Base-by-base conservation (phyloP, 2,329 filamentous ascomycete genomes). In the Ophiostoma australiae region DNA sequence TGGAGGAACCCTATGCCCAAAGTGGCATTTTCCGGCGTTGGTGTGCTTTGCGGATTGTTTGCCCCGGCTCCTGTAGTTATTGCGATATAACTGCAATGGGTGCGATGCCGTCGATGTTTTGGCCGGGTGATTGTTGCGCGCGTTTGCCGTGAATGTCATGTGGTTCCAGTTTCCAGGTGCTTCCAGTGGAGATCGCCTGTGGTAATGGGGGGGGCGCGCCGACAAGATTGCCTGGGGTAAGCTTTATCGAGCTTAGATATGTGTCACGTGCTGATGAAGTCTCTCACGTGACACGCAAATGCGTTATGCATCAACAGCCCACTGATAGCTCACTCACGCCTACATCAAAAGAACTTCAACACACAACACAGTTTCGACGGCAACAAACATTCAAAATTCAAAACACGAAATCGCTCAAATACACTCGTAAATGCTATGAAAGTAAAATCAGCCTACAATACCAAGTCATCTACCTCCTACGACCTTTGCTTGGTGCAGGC, bases 401-500 rank as follows among this genome's bases (percentile, higher is more conserved):
- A 48, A 48, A 20, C 44, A 48, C n/a, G 4, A 58, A 58, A 27
- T 58, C 52, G 52, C 52, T 58, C 11, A 13, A n/a, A 58, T 58
- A 58, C 1, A 3, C 2, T 66, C n/a, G 35, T 39, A 31, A 23
- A 58, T 58, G 52, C 52, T n/a, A 67, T 44, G 39, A 20, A 31
- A 44, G n/a, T 20, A 44, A 23, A 37, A 13, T 13, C 13, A 20
- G 31, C 52, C n/a, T n/a, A 31, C 48, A 35, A 7, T 5, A n/a
- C 27, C 37, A 39, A 11, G 20, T n/a, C 2, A 4, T 31, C 58
- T 70, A 68, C 55, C 66, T 33, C 63, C 69, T 37, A 17, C 72
- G 66, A 8, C 69, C 66, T 10, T 70, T 72, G 6, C 65, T 48
- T 31, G 72, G 67, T 13, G 71, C 71, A 1, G 74, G 73, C 68